These are phyloP conservation scores for Metschnikowia noctiluminum DNA, from an alignment of 805 yeast species.

Conservation along the genomic window DNA sequence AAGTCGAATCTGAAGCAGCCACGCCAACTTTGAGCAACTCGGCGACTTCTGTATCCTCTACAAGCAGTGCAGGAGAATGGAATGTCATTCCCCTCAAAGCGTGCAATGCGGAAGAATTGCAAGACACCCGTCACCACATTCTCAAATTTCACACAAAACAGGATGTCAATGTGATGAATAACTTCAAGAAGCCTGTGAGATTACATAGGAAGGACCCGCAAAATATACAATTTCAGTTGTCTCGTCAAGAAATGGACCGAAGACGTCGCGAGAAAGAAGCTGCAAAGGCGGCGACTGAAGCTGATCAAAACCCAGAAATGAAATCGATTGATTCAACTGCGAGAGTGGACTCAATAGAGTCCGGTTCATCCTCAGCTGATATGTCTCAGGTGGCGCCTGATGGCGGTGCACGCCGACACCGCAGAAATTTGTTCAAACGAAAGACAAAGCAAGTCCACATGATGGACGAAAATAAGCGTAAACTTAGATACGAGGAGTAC, in stretches of 20 bases:
- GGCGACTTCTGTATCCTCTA: background rate
- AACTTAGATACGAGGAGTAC: slow-evolving; percentile 88
- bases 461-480: slow-evolving; percentile 78
- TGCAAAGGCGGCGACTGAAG: slow-evolving; percentile 15
- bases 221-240: slow-evolving; percentile 80
- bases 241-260: slow-evolving; percentile 70
- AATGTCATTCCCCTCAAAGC: slow-evolving; percentile 64
- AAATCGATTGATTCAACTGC: slow-evolving; percentile 13
- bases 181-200: slow-evolving; percentile 79
- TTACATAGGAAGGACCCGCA: slow-evolving; percentile 93
- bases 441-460: slow-evolving; percentile 82
- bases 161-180: slow-evolving; percentile 64
- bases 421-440: slow-evolving; percentile 57
- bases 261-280: slow-evolving; percentile 37
- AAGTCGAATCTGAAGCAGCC: slow-evolving; percentile 20
- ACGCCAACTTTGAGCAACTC: background rate
- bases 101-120: slow-evolving; percentile 67
- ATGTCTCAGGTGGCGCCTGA: slow-evolving; percentile 84
- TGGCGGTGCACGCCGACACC: slow-evolving; percentile 73
- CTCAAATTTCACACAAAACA: slow-evolving; percentile 74
- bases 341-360: slow-evolving; percentile 12
- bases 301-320: slow-evolving; percentile 16
- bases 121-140: slow-evolving; percentile 73
- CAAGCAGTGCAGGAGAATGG: slow-evolving; percentile 27
- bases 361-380: slow-evolving; percentile 33